These are phyloP conservation scores for Senna siamea DNA, from an alignment of 306 rosid species.

Conservation along the genomic window DNA sequence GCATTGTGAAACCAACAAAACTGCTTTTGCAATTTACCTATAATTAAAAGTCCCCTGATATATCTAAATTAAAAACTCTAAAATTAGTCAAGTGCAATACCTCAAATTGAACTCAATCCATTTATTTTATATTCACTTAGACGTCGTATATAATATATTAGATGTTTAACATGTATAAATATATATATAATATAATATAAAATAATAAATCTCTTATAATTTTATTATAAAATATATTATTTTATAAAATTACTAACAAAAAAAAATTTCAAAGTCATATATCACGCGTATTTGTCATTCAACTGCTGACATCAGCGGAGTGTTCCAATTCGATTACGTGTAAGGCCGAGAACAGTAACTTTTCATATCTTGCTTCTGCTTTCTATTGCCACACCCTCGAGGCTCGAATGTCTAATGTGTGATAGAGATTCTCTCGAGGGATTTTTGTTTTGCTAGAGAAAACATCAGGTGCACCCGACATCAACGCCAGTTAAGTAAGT, in stretches of 20 bases:
- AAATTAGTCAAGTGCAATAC: neutral
- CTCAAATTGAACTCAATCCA: neutral
- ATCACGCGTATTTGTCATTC: neutral
- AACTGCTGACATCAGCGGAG: neutral
- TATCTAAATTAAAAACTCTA: neutral
- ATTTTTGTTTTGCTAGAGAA: neutral
- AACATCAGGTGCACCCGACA: neutral
- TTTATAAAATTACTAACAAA: too few species aligned
- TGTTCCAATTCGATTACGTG: neutral
- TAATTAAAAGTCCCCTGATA: neutral
- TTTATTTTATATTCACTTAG: too few species aligned
- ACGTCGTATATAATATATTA: too few species aligned
- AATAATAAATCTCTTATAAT: too few species aligned
- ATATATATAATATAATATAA: too few species aligned
- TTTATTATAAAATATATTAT: too few species aligned
- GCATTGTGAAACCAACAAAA: neutral
- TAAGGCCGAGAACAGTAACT: neutral
- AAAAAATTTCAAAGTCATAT: too few species aligned
- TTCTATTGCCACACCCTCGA: neutral
- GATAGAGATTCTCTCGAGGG: neutral
- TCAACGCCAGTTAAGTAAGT: neutral
- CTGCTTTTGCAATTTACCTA: neutral
- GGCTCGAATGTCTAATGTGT: neutral
- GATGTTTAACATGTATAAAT: too few species aligned
- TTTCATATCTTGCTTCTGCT: neutral